Percentiles rank a stretch among this genome's conserved stretches.
These are phyloP conservation scores for Datura wrightii DNA, from an alignment of 257 asterid species.

Conservation along the genomic window DNA sequence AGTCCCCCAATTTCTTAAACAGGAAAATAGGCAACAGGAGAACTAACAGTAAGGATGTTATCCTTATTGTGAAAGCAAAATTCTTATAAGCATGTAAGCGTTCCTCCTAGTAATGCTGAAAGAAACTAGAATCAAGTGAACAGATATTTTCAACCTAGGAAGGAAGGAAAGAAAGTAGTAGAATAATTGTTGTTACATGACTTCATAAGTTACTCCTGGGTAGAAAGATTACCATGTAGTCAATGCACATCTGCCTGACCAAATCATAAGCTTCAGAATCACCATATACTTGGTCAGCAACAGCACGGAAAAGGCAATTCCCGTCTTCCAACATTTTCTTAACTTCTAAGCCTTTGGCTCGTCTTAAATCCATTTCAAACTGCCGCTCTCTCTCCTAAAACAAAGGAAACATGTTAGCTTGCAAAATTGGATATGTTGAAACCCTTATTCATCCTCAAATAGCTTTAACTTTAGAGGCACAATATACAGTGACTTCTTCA, in stretches of 20 bases:
- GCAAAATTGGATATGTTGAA: conserved; percentile 2
- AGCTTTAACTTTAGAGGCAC: background rate
- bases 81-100: background rate
- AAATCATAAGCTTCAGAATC: conserved; percentile 84
- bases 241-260: conserved; percentile 99
- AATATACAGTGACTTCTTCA: conserved; percentile 23
- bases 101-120: background rate
- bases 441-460: background rate
- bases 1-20: background rate
- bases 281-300: conserved; percentile 99
- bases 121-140: conserved; percentile 23
- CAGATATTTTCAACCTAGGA: background rate
- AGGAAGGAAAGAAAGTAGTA: conserved; percentile 6
- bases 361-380: conserved; percentile 86
- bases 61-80: background rate
- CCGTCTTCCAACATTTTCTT: conserved; percentile 96
- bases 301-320: conserved; percentile 98
- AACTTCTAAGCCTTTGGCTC: conserved; percentile 89
- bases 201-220: background rate
- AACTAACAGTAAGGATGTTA: background rate
- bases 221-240: conserved; percentile 80
- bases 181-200: background rate
- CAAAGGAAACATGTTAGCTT: conserved; percentile 33
- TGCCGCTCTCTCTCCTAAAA: conserved; percentile 90
- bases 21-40: background rate